phyloP scores from a whole-genome alignment of 306 rosid species.

The Sicyos baderoa region DNA sequence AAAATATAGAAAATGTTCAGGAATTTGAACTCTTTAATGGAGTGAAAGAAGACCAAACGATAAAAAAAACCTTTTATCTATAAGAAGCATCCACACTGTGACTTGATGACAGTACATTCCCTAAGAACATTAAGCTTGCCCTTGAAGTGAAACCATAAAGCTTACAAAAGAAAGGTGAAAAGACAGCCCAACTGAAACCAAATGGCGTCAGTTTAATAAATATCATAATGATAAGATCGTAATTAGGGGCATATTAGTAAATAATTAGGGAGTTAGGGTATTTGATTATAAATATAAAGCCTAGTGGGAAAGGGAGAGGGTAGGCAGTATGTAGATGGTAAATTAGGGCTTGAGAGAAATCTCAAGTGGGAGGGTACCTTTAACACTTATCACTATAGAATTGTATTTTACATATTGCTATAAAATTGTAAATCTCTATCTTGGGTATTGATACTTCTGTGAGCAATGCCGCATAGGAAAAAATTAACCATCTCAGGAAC shows the following conservation, averaged over 20 bases:
- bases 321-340: background rate
- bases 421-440: background rate
- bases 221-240: too few species aligned
- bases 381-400: background rate
- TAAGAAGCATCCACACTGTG: background rate
- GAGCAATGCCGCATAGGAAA: background rate
- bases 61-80: background rate
- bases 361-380: background rate
- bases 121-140: background rate
- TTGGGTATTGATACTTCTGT: slow-evolving; percentile 2
- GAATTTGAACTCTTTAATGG: background rate
- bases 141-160: background rate
- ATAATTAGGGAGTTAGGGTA: background rate
- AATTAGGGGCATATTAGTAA: too few species aligned
- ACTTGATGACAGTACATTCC: background rate
- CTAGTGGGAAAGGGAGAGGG: background rate
- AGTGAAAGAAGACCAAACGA: background rate
- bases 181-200: too few species aligned
- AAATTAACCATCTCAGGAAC: background rate
- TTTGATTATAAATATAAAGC: background rate
- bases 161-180: too few species aligned
- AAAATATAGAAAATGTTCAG: background rate
- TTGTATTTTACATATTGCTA: background rate
- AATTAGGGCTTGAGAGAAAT: background rate
- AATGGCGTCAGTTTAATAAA: too few species aligned